Base-by-base conservation (phyloP, 192 early-diverging fungal species). In the Phycomyces nitens region DNA sequence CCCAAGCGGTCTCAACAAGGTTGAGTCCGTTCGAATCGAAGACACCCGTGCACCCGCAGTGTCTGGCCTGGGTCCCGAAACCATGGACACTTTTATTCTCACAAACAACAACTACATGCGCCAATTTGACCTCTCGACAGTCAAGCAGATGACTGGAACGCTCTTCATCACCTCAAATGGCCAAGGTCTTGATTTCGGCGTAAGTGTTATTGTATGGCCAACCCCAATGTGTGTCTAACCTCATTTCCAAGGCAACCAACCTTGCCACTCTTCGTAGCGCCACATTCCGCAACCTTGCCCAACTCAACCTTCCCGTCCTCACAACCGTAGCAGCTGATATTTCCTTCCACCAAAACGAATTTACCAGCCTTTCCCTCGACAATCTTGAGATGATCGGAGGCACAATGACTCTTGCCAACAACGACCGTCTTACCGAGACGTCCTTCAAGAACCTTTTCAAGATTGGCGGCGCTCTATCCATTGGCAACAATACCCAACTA, bases 401-500 rank as follows among this genome's bases (percentile, higher is more conserved):
- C 62, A 81, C 86, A 2, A 55, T 87, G 16, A 84, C 79, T 6
- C 64, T 87, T 23, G 83, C 74, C 53, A 80, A 78, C 63, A 89
- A 89, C 72, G 70, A 77, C n/a, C n/a, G 74, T 22, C 76, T 89
- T 40, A 66, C 52, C 60, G 72, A 82, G 22, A 74, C 84, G 24
- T 75, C 82, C 22, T 87, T 89, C 77, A 56, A 77, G 39, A 68
- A 69, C 53, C 68, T 89, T 20, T 62, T 64, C 12, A 69, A 64
- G 21, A 75, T 89, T 26, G 85, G 84, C 8, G 82, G 85, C 43
- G 84, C 86, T 53, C 76, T 89, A 44, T 73, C 83, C 41, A 80
- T 89, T 29, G 81, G 70, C 56, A 89, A 89, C 80, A 89, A 89
- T 71, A 86, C 84, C 34, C 73, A 82, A 50, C 65, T 89, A 57